Conservation (phyloP, 495 filamentous ascomycete species). For the Penicillium tannophilum region DNA sequence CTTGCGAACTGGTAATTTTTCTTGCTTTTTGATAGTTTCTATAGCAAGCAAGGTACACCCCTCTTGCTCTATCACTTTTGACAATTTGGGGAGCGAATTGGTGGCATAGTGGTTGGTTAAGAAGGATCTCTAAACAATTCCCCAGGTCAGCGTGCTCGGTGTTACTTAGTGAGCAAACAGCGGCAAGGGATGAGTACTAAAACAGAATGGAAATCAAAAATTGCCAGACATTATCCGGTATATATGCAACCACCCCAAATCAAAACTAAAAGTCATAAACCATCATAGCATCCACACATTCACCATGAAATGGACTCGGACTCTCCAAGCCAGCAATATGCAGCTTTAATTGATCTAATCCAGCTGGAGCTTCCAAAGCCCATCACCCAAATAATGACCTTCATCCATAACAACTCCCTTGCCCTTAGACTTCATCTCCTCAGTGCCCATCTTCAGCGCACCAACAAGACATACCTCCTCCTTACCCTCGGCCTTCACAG, state of each 20-base stretch:
- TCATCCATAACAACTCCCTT: conserved; percentile 92
- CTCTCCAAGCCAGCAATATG: neutral
- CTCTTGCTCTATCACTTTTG: conserved; percentile 1
- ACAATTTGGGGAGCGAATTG: conserved; percentile 5
- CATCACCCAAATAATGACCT: conserved; percentile 92
- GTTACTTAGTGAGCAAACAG: too few species aligned
- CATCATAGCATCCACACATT: conserved; percentile 1
- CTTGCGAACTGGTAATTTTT: neutral
- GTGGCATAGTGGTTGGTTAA: conserved; percentile 3
- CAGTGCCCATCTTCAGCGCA: conserved; percentile 79
- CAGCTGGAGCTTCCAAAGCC: conserved; percentile 78
- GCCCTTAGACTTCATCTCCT: conserved; percentile 88
- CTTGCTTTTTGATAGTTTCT: conserved; percentile 2
- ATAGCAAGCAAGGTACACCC: neutral
- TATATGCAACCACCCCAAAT: conserved; percentile 5
- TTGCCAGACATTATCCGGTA: too few species aligned
- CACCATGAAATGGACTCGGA: neutral
- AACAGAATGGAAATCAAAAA: too few species aligned
- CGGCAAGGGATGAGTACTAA: too few species aligned
- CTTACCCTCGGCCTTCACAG: conserved; percentile 91
- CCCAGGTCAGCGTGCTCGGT: too few species aligned
- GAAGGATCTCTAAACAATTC: too few species aligned
- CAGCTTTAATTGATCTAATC: conserved; percentile 49
- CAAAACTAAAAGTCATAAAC: neutral
- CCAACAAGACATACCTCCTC: conserved; percentile 88